Conservation (phyloP, 345 rosid species). For the Anacardium occidentale region DNA sequence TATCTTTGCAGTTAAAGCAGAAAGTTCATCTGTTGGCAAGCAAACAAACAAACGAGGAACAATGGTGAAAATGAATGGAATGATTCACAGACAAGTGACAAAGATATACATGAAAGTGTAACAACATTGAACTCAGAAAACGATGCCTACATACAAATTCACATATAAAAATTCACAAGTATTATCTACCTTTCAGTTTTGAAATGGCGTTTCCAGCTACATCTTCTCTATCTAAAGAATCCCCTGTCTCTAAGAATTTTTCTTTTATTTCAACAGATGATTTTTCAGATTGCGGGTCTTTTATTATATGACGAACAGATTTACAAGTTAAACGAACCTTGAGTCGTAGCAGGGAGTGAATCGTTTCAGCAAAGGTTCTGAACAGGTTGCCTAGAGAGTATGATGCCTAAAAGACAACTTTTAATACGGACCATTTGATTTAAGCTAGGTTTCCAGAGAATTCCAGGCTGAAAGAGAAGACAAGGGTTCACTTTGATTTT, state of each 20-base stretch:
- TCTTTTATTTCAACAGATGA: slow-evolving; percentile 8
- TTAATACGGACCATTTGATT: too few relatives aligned
- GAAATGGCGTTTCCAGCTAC: slow-evolving; percentile 29
- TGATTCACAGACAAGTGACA: neutral
- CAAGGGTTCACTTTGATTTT: too few relatives aligned
- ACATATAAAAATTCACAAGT: neutral
- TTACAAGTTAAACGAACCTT: slow-evolving; percentile 53
- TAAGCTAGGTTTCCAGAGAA: too few relatives aligned
- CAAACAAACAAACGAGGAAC: slow-evolving; percentile 13
- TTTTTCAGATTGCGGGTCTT: slow-evolving; percentile 27
- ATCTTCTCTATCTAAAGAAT: slow-evolving; percentile 15
- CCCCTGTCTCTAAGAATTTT: neutral
- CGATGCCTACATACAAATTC: neutral
- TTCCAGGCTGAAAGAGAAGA: too few relatives aligned
- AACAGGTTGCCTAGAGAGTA: slow-evolving; percentile 40
- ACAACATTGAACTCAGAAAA: neutral
- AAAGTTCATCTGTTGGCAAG: slow-evolving; percentile 49
- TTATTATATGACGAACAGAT: slow-evolving; percentile 54
- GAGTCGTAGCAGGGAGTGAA: slow-evolving; percentile 64
- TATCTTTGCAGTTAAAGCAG: slow-evolving; percentile 32
- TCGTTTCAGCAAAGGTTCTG: slow-evolving; percentile 43
- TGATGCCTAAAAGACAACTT: too few relatives aligned
- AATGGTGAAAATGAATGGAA: neutral
- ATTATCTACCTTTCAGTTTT: slow-evolving; percentile 38
- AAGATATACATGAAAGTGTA: neutral